phyloP scores from a whole-genome alignment of 257 asterid genomes.

The Craterostigma plantagineum region DNA sequence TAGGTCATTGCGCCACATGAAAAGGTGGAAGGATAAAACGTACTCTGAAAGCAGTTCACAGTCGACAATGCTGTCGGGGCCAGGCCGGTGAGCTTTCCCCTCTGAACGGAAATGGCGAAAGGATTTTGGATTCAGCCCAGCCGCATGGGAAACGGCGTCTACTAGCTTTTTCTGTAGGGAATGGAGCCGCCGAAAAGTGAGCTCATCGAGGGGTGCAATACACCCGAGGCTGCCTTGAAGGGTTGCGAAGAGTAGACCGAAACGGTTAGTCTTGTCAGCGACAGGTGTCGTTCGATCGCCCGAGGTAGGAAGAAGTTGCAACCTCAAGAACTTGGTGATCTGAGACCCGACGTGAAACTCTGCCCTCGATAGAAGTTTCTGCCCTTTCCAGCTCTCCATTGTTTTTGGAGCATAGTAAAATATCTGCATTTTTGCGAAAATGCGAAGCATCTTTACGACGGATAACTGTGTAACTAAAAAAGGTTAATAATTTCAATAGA shows the following conservation, averaged over 20 bases:
- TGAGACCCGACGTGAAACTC: slow-evolving; percentile 94
- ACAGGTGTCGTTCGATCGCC: slow-evolving; percentile 46
- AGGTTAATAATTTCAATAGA: too few relatives aligned
- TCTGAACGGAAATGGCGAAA: slow-evolving; percentile 67
- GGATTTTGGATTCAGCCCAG: slow-evolving; percentile 85
- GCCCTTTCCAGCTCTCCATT: slow-evolving; percentile 97
- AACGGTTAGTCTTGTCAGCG: slow-evolving; percentile 88
- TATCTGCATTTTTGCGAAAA: slow-evolving; percentile 21
- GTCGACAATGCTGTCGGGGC: slow-evolving; percentile 93
- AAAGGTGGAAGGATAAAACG: slow-evolving; percentile 13
- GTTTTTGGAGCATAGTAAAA: slow-evolving; percentile 89
- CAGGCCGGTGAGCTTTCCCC: slow-evolving; percentile 97
- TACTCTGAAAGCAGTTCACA: slow-evolving; percentile 84
- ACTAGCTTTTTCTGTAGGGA: slow-evolving; percentile 90
- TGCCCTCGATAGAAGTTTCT: slow-evolving; percentile 85
- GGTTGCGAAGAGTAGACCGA: slow-evolving; percentile 78
- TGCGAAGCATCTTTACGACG: too few relatives aligned
- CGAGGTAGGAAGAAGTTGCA: slow-evolving; percentile 73
- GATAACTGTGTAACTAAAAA: too few relatives aligned
- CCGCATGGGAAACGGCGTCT: slow-evolving; percentile 71
- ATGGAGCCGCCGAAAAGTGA: slow-evolving; percentile 87
- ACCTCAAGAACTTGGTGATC: slow-evolving; percentile 72
- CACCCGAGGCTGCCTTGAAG: slow-evolving; percentile 94
- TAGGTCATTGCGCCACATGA: not conserved
- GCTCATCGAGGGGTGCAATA: slow-evolving; percentile 91